These are phyloP conservation scores for Kandelia obovata DNA, from an alignment of 345 rosid species.

Conservation along the genomic window DNA sequence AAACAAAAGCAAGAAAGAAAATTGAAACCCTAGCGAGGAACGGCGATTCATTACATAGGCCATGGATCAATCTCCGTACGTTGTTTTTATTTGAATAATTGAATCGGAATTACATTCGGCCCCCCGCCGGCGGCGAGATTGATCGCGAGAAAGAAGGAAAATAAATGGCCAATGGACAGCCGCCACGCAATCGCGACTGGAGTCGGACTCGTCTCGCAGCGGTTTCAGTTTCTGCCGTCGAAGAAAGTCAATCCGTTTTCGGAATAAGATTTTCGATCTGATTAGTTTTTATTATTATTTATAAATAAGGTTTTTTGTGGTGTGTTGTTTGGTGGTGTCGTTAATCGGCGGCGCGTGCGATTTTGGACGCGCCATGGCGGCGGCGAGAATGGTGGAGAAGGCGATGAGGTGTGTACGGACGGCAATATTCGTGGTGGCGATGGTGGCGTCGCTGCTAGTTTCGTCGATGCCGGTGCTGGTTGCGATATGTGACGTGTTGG, in stretches of 20 bases:
- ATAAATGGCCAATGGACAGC: conserved; percentile 25
- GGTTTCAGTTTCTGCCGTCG: too few species aligned
- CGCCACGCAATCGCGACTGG: conserved; percentile 1
- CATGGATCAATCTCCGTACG: neutral
- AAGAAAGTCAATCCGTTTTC: too few species aligned
- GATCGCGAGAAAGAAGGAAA: neutral
- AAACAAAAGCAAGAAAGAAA: neutral
- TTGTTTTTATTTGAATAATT: neutral
- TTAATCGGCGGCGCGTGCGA: neutral
- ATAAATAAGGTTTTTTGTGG: neutral
- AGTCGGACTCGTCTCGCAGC: conserved; percentile 1
- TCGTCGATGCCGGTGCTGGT: conserved; percentile 84
- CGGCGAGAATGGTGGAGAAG: conserved; percentile 54
- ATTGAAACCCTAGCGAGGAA: conserved; percentile 17
- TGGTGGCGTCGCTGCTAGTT: conserved; percentile 75
- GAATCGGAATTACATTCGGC: neutral
- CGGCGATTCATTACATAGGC: neutral
- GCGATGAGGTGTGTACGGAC: conserved; percentile 63
- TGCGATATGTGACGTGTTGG: conserved; percentile 63
- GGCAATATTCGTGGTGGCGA: conserved; percentile 78
- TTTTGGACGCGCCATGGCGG: conserved; percentile 8
- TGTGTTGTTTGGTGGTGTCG: neutral
- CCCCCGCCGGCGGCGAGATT: conserved; percentile 5
- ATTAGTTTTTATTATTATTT: neutral
- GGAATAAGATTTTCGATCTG: too few species aligned